phyloP scores from a whole-genome alignment of 2,329 filamentous ascomycete species.

The Penicillium sp. region DNA sequence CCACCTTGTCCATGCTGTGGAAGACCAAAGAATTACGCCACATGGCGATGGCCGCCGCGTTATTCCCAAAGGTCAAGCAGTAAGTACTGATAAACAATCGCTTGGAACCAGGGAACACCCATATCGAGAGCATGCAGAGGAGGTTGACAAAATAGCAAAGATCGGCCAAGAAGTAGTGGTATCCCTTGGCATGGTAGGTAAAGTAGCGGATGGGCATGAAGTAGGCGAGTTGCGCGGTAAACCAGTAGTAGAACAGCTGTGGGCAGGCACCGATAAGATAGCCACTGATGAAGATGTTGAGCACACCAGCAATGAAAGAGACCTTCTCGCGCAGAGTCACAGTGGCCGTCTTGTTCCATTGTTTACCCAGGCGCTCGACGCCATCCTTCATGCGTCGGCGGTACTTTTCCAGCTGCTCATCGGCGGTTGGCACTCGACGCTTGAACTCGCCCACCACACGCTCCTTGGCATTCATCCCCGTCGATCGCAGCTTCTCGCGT shows the following conservation, averaged over 20 bases:
- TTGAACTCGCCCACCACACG: conserved; percentile 93
- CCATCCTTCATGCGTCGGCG: conserved; percentile 82
- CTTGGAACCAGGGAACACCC: conserved; percentile 89
- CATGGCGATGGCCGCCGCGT: conserved; percentile 97
- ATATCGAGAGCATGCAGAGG: conserved; percentile 79
- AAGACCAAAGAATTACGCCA: conserved; percentile 99
- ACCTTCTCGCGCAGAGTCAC: conserved; percentile 92
- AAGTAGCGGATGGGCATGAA: conserved; percentile 97
- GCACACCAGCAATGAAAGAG: conserved; percentile 92
- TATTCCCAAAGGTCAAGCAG: conserved; percentile 93
- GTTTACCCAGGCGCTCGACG: conserved; percentile 82
- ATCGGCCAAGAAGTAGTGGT: conserved; percentile 96
- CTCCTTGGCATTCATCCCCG: conserved; percentile 78
- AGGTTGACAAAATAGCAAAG: conserved; percentile 98
- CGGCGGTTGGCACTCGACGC: conserved; percentile 80
- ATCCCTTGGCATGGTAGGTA: conserved; percentile 87
- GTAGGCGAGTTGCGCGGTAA: conserved; percentile 82
- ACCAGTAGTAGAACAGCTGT: conserved; percentile 90
- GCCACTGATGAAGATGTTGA: conserved; percentile 97
- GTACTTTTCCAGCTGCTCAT: conserved; percentile 93
- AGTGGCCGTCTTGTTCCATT: conserved; percentile 87
- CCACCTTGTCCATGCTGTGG: conserved; percentile 97
- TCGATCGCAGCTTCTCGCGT: conserved; percentile 77
- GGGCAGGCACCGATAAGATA: conserved; percentile 89
- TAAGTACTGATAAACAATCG: conserved; percentile 90